Conservation (phyloP, 768 basidiomycete genomes). For the Pholiota microspora region DNA sequence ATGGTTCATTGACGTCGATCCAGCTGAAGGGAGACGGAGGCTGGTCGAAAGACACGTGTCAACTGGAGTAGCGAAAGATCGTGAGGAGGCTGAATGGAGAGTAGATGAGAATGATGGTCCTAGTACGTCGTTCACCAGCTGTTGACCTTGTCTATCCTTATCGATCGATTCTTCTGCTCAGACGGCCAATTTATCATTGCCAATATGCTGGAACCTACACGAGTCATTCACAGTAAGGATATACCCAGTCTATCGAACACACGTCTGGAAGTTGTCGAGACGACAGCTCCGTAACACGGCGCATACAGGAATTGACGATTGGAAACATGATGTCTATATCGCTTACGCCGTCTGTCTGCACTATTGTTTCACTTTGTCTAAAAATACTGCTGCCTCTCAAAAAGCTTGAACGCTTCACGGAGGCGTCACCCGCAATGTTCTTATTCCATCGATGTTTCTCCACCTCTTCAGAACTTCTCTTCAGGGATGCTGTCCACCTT, state of each 20-base stretch:
- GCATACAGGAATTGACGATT: neutral
- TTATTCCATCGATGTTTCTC: constrained; percentile 3
- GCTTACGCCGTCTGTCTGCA: no score
- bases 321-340: neutral
- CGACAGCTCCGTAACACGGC: neutral
- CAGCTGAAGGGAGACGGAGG: constrained; percentile 52
- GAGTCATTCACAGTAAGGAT: constrained; percentile 31
- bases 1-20: constrained; percentile 67
- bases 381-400: no score
- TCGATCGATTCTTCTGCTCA: constrained; percentile 17
- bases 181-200: constrained; percentile 44
- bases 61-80: constrained; percentile 69
- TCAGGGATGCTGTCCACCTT: neutral
- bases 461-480: neutral
- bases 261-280: neutral
- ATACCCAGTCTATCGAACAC: constrained; percentile 4
- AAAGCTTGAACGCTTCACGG: no score
- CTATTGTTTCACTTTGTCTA: no score
- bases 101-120: constrained; percentile 78
- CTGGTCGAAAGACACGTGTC: constrained; percentile 73
- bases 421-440: constrained; percentile 1
- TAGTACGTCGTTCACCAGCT: constrained; percentile 37
- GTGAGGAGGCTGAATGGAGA: constrained; percentile 64
- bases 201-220: constrained; percentile 46
- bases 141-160: constrained; percentile 3